Evolutionary conservation across 331 rosid species (phyloP).

Genomic region (Rosa hybrid): DNA sequence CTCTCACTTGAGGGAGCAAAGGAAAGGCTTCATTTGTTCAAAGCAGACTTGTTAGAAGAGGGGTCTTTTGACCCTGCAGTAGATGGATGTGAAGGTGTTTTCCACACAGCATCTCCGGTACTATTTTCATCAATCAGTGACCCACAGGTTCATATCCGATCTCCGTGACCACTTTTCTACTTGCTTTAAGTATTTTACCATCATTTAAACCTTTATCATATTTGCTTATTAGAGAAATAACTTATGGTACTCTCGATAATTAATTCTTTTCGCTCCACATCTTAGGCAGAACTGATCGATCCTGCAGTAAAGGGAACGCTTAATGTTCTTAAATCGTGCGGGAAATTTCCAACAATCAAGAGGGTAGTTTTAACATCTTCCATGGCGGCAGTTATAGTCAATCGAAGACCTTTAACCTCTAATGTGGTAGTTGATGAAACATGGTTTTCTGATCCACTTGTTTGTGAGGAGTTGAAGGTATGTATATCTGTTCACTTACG

Average conservation of each 20-base stretch:
- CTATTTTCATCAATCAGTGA: not conserved
- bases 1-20: too few species aligned
- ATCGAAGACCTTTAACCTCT: slow-evolving; percentile 36
- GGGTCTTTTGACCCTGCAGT: slow-evolving; percentile 24
- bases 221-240: too few species aligned
- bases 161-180: too few species aligned
- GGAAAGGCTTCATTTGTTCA: slow-evolving; percentile 23
- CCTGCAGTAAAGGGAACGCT: slow-evolving; percentile 61
- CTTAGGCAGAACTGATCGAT: slow-evolving; percentile 47
- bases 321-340: slow-evolving; percentile 49
- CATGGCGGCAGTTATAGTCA: slow-evolving; percentile 29
- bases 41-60: slow-evolving; percentile 31
- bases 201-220: too few species aligned
- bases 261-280: not conserved
- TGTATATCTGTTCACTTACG: not conserved
- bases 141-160: slow-evolving; percentile 17
- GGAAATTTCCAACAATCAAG: slow-evolving; percentile 39
- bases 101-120: slow-evolving; percentile 22
- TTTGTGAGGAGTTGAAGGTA: slow-evolving; percentile 40
- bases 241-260: too few species aligned
- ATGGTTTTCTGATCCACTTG: slow-evolving; percentile 47
- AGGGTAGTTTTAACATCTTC: slow-evolving; percentile 52
- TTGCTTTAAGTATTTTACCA: too few species aligned
- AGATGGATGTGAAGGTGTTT: slow-evolving; percentile 20
- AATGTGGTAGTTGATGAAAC: slow-evolving; percentile 55